Evolutionary conservation across 2,329 filamentous ascomycete species (phyloP).

Genomic region (Ophiostoma montium): DNA sequence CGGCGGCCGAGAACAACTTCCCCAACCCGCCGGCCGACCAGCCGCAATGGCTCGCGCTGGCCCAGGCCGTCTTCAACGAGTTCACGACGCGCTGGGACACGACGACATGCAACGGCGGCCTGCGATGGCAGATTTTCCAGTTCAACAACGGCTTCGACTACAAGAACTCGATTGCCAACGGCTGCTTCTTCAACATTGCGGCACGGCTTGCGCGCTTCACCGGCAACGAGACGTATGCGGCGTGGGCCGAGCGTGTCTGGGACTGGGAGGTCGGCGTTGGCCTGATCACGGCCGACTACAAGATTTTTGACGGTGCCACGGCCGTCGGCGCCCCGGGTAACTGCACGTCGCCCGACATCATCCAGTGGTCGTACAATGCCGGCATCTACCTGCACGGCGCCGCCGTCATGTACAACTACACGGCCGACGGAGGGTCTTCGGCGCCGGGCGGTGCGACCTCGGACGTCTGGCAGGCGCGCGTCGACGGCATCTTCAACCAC

Average conservation of each 20-base stretch:
- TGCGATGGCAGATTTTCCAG: conserved; percentile 76
- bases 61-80: conserved; percentile 68
- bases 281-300: conserved; percentile 40
- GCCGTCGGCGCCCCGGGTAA: conserved; percentile 23
- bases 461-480: conserved; percentile 39
- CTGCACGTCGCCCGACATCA: conserved; percentile 38
- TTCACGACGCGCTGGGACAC: conserved; percentile 59
- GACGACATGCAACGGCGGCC: conserved; percentile 52
- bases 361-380: conserved; percentile 57
- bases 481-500: conserved; percentile 42
- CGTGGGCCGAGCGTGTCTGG: conserved; percentile 61
- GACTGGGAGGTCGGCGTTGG: conserved; percentile 44
- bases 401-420: conserved; percentile 49
- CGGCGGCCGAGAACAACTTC: conserved; percentile 63
- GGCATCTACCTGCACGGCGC: conserved; percentile 50
- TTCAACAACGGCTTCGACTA: conserved; percentile 60
- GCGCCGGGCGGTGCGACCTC: conserved; percentile 21
- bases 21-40: conserved; percentile 48
- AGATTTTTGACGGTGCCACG: conserved; percentile 43
- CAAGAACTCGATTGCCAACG: conserved; percentile 56
- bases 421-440: conserved; percentile 27
- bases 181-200: conserved; percentile 55
- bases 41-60: conserved; percentile 65
- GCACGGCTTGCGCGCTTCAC: conserved; percentile 66
- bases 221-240: conserved; percentile 60